A percentile compares a stretch with the other conserved stretches of the same genome.
Evolutionary conservation across 2,329 filamentous ascomycete genomes (phyloP).

Genomic region (Anthostomella pinea): DNA sequence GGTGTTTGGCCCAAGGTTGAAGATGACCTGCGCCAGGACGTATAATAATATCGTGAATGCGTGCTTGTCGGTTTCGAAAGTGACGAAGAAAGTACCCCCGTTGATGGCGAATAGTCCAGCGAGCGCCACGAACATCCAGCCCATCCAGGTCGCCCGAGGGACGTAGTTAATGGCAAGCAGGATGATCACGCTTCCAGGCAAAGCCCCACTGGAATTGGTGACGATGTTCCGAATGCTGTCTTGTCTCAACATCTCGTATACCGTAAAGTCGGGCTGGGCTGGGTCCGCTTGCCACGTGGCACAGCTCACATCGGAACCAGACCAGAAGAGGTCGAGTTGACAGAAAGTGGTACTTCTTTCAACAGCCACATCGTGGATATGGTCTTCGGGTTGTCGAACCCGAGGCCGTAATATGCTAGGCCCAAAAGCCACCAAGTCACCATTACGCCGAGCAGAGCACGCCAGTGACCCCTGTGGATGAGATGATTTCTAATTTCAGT

Average conservation of each 20-base stretch:
- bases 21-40: constrained; percentile 52
- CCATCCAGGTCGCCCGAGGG: constrained; percentile 25
- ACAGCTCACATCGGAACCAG: no score
- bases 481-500: constrained; percentile 17
- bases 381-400: constrained; percentile 33
- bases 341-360: background rate
- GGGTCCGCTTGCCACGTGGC: constrained; percentile 16
- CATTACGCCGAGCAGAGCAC: constrained; percentile 33
- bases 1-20: constrained; percentile 59
- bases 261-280: constrained; percentile 12
- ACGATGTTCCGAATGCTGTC: constrained; percentile 20
- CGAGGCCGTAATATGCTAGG: constrained; percentile 44
- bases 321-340: background rate
- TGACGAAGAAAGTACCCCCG: constrained; percentile 24
- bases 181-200: constrained; percentile 21
- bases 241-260: constrained; percentile 18
- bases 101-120: constrained; percentile 24
- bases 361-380: constrained; percentile 22
- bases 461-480: constrained; percentile 26
- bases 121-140: constrained; percentile 23
- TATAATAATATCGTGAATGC: constrained; percentile 45
- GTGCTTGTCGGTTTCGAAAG: constrained; percentile 19
- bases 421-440: constrained; percentile 44
- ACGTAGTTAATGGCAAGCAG: constrained; percentile 24
- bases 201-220: constrained; percentile 21